These are phyloP conservation scores for Phytophthora sp. DNA, from an alignment of 352 stramenopile genomes.

Conservation along the genomic window DNA sequence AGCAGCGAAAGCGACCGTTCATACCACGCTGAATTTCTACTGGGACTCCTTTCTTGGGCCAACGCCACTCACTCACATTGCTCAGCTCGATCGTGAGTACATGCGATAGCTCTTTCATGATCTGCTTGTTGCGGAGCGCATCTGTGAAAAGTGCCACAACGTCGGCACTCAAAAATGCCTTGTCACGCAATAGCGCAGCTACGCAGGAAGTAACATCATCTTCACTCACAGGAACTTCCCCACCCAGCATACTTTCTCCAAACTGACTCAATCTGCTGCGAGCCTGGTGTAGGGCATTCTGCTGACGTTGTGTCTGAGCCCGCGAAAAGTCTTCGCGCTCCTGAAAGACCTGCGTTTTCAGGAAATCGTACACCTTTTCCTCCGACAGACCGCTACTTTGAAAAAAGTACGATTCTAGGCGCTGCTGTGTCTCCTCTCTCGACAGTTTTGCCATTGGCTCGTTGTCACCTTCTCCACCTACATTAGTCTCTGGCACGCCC, in stretches of 20 bases:
- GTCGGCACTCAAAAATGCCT: slow-evolving; percentile 36
- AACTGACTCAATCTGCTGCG: slow-evolving; percentile 22
- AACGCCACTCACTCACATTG: slow-evolving; percentile 48
- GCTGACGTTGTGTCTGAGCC: slow-evolving; percentile 30
- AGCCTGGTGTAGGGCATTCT: slow-evolving; percentile 23
- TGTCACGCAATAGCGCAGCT: slow-evolving; percentile 36
- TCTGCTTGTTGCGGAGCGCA: slow-evolving; percentile 33
- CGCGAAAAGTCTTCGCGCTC: slow-evolving; percentile 24
- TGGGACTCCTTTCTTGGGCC: slow-evolving; percentile 35
- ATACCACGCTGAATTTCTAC: slow-evolving; percentile 52
- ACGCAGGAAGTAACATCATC: slow-evolving; percentile 34
- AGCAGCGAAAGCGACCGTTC: slow-evolving; percentile 50
- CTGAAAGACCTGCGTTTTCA: slow-evolving; percentile 44
- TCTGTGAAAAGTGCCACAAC: slow-evolving; percentile 44
- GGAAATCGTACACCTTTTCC: slow-evolving; percentile 39
- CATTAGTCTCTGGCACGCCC: slow-evolving; percentile 10
- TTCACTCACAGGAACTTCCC: slow-evolving; percentile 17
- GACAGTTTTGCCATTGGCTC: slow-evolving; percentile 37
- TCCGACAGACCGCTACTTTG: slow-evolving; percentile 30
- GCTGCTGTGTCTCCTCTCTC: slow-evolving; percentile 43
- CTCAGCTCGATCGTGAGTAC: slow-evolving; percentile 58
- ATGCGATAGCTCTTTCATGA: slow-evolving; percentile 46
- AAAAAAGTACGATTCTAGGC: slow-evolving; percentile 55
- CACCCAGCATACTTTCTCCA: slow-evolving; percentile 29
- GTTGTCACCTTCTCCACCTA: slow-evolving; percentile 6